Evolutionary conservation across 148 eudicot genomes (phyloP).

Genomic region (Cornus kousa): DNA sequence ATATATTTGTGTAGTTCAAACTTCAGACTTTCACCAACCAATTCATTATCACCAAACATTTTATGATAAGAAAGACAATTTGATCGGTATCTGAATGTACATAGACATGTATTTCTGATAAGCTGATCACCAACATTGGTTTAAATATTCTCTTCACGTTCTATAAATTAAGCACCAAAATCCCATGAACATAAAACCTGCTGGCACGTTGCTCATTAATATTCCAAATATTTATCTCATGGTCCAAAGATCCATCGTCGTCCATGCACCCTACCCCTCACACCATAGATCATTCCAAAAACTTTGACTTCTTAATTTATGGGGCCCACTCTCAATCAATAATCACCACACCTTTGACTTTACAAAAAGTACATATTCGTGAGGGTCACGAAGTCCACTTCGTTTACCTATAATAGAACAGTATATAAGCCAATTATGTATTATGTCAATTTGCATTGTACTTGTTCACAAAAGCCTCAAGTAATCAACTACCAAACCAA

Average conservation of each 20-base stretch:
- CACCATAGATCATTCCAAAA: no score
- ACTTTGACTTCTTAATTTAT: no score
- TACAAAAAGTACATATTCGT: constrained; percentile 11
- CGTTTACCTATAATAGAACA: constrained; percentile 10
- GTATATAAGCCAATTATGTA: not conserved
- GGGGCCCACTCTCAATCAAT: not conserved
- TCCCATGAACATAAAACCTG: not conserved
- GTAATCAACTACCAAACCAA: no score
- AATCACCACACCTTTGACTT: not conserved
- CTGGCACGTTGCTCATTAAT: not conserved
- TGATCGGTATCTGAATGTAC: no score
- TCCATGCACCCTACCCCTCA: not conserved
- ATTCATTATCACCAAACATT: no score
- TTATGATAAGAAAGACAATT: not conserved
- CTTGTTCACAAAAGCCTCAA: not conserved
- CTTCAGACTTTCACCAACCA: no score
- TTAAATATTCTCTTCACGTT: no score
- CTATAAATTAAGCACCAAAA: not conserved
- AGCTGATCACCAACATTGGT: not conserved
- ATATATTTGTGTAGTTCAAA: no score
- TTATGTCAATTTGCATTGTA: constrained; percentile 4
- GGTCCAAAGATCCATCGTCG: not conserved
- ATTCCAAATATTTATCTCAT: no score
- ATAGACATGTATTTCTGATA: not conserved
- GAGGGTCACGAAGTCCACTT: constrained; percentile 29